These are phyloP conservation scores for Ganoderma multipileum DNA, from an alignment of 1,284 basidiomycete genomes.

Conservation along the genomic window DNA sequence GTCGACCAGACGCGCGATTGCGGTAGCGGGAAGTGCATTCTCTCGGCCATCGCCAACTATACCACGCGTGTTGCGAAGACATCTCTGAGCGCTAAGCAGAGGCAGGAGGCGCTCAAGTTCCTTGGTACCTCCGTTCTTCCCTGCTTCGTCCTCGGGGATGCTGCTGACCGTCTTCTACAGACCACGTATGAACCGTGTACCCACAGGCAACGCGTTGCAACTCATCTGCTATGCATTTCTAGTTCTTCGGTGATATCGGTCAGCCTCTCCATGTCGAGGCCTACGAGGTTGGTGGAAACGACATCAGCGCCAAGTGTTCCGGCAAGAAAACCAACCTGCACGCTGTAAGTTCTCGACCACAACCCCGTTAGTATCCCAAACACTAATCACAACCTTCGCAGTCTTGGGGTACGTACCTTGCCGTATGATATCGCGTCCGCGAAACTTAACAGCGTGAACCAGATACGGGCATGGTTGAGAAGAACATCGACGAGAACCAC, in stretches of 20 bases:
- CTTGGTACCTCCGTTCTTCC: conserved; percentile 36
- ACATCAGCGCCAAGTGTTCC: conserved; percentile 38
- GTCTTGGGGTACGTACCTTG: conserved; percentile 4
- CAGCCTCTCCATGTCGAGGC: conserved; percentile 31
- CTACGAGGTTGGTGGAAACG: conserved; percentile 38
- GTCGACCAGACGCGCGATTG: conserved; percentile 26
- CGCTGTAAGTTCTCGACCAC: conserved; percentile 43
- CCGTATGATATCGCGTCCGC: not conserved
- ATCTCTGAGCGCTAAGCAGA: conserved; percentile 47
- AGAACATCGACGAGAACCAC: conserved; percentile 50
- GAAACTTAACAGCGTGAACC: not conserved
- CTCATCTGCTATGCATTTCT: conserved; percentile 39
- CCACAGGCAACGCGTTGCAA: not conserved
- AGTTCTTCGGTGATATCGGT: conserved; percentile 30
- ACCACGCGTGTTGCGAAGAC: conserved; percentile 55
- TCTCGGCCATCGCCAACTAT: conserved; percentile 59
- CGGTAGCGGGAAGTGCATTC: conserved; percentile 22
- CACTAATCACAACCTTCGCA: not conserved
- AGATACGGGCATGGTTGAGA: conserved; percentile 57
- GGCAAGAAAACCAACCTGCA: conserved; percentile 54
- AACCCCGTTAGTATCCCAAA: conserved; percentile 8
- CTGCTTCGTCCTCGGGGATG: not conserved
- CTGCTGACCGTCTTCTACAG: not conserved
- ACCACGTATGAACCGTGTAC: not conserved
- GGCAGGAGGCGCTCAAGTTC: conserved; percentile 60